A percentile compares a stretch with the other conserved stretches of the same genome.
phyloP scores from a whole-genome alignment of 2,329 filamentous ascomycete genomes.

The Eutypella sp. region DNA sequence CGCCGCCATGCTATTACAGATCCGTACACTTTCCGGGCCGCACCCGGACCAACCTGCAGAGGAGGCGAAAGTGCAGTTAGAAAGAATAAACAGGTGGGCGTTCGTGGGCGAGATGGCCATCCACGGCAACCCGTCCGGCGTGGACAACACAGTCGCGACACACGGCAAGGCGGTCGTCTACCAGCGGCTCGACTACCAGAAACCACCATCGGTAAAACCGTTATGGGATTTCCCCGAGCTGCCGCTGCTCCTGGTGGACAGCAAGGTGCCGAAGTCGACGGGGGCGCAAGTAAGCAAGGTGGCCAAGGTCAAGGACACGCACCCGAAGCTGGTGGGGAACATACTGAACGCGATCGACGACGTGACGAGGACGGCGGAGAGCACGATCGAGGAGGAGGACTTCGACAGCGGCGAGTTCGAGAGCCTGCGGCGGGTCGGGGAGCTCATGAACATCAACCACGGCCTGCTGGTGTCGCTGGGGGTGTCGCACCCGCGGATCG shows the following conservation, averaged over 20 bases:
- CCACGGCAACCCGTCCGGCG: slow-evolving; percentile 91
- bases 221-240: slow-evolving; percentile 88
- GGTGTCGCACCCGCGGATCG: slow-evolving; percentile 89
- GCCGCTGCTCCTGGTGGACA: slow-evolving; percentile 85
- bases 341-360: slow-evolving; percentile 84
- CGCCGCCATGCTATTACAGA: slow-evolving; percentile 78
- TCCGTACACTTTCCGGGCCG: slow-evolving; percentile 81
- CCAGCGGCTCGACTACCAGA: slow-evolving; percentile 70
- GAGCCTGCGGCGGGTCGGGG: slow-evolving; percentile 69
- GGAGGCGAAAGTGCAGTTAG: slow-evolving; percentile 84
- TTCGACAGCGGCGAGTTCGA: slow-evolving; percentile 63
- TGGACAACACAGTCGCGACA: slow-evolving; percentile 93
- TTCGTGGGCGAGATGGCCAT: slow-evolving; percentile 97
- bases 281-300: slow-evolving; percentile 84
- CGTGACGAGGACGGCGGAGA: slow-evolving; percentile 53
- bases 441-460: slow-evolving; percentile 91
- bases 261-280: slow-evolving; percentile 81
- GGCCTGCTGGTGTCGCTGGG: slow-evolving; percentile 86
- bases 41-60: slow-evolving; percentile 85
- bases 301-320: slow-evolving; percentile 60
- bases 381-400: slow-evolving; percentile 52
- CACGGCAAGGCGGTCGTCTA: slow-evolving; percentile 94
- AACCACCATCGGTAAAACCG: slow-evolving; percentile 70
- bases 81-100: slow-evolving; percentile 96
- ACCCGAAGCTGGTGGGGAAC: slow-evolving; percentile 71